These are phyloP conservation scores for Starmera caribaea DNA, from an alignment of 805 yeast genomes.

Conservation along the genomic window DNA sequence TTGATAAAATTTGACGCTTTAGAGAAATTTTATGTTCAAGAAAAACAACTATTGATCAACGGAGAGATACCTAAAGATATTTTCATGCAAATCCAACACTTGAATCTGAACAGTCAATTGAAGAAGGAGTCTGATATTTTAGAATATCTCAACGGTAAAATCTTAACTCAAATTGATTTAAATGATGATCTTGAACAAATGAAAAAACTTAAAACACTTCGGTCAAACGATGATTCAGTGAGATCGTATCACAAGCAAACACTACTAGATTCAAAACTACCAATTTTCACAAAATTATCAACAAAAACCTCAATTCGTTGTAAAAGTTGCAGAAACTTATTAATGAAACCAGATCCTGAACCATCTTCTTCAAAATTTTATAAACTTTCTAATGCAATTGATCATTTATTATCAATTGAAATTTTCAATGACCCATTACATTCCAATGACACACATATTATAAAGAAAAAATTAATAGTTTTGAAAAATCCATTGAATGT, in stretches of 20 bases:
- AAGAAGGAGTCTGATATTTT: neutral
- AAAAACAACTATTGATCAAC: conserved; percentile 5
- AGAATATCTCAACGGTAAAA: neutral
- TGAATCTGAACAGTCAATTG: conserved; percentile 3
- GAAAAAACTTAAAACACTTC: neutral
- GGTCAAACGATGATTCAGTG: conserved; percentile 1
- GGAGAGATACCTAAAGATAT: conserved; percentile 8
- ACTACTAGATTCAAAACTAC: conserved; percentile 2
- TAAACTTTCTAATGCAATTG: conserved; percentile 18
- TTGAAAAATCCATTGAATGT: conserved; percentile 12
- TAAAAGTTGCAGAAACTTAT: conserved; percentile 17
- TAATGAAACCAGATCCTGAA: conserved; percentile 19
- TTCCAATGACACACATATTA: neutral
- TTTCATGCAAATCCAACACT: conserved; percentile 8
- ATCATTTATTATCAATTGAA: conserved; percentile 12
- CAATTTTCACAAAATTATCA: conserved; percentile 10
- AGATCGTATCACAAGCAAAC: neutral
- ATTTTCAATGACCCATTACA: conserved; percentile 2
- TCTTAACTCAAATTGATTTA: neutral
- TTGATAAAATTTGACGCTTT: conserved; percentile 8
- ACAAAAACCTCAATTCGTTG: conserved; percentile 17
- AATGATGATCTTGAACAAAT: neutral
- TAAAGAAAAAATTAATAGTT: conserved; percentile 4
- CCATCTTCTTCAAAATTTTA: conserved; percentile 17
- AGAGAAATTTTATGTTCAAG: conserved; percentile 12